These are phyloP conservation scores for Boletus rubroflammeus DNA, from an alignment of 768 basidiomycete genomes.

Conservation along the genomic window DNA sequence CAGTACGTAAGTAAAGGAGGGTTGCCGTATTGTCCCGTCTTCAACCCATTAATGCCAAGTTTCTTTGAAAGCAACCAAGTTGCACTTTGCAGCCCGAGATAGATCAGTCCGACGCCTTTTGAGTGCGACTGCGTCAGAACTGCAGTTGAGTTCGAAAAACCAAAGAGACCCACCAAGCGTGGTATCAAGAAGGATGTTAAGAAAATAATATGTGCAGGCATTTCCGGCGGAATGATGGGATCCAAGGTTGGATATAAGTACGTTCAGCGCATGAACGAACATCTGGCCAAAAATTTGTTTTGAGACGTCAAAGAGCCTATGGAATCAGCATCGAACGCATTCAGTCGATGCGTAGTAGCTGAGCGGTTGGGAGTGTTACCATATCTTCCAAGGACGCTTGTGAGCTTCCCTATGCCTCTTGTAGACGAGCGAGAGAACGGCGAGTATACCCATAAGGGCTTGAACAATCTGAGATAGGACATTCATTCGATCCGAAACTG, in stretches of 20 bases:
- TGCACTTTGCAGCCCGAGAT: constrained; percentile 60
- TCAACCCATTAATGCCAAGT: constrained; percentile 68
- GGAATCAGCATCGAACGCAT: neutral
- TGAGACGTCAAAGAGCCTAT: constrained; percentile 86
- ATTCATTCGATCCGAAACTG: neutral
- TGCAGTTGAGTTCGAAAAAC: neutral
- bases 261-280: constrained; percentile 76
- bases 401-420: constrained; percentile 86
- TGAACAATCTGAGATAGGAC: constrained; percentile 60
- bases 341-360: constrained; percentile 2
- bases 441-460: constrained; percentile 84
- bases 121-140: constrained; percentile 7
- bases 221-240: constrained; percentile 70
- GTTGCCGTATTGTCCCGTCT: constrained; percentile 83
- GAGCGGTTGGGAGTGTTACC: constrained; percentile 44
- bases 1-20: constrained; percentile 76
- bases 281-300: constrained; percentile 88
- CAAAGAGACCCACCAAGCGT: constrained; percentile 55
- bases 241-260: constrained; percentile 73
- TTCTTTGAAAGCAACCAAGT: constrained; percentile 64
- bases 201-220: constrained; percentile 89
- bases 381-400: constrained; percentile 90
- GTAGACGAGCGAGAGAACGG: constrained; percentile 80
- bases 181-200: constrained; percentile 84
- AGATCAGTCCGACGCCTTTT: constrained; percentile 75